Conservation (phyloP, 306 rosid species). For the Senna tora region DNA sequence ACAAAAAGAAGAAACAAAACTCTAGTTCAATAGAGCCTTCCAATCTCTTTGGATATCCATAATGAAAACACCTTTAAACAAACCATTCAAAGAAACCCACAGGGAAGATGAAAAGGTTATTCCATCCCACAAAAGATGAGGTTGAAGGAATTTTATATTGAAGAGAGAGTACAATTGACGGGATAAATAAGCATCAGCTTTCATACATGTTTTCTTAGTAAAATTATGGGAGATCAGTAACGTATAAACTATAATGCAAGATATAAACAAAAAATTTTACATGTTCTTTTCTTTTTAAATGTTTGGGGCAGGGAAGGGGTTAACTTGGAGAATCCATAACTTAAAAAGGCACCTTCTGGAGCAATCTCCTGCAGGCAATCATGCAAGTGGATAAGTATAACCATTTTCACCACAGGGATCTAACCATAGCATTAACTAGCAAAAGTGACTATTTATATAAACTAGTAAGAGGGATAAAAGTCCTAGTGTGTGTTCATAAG, state of each 20-base stretch:
- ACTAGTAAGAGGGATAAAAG: conserved; percentile 14
- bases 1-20: too few species aligned
- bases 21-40: too few species aligned
- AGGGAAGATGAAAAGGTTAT: too few species aligned
- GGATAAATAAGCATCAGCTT: conserved; percentile 22
- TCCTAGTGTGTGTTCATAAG: conserved; percentile 13
- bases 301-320: conserved; percentile 37
- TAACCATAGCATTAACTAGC: conserved; percentile 29
- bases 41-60: too few species aligned
- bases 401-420: conserved; percentile 34
- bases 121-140: too few species aligned
- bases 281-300: conserved; percentile 26
- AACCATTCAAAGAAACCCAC: too few species aligned
- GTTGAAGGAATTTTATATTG: too few species aligned
- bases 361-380: conserved; percentile 46
- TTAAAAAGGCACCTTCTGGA: conserved; percentile 44
- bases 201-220: conserved; percentile 23
- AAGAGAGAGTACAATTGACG: too few species aligned
- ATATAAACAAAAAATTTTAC: conserved; percentile 38
- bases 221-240: conserved; percentile 25
- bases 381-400: conserved; percentile 30
- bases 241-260: conserved; percentile 24
- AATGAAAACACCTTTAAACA: too few species aligned
- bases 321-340: conserved; percentile 45
- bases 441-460: conserved; percentile 7